These are phyloP conservation scores for Pinus albicaulis DNA, from an alignment of 75 land plant genomes.

Conservation along the genomic window DNA sequence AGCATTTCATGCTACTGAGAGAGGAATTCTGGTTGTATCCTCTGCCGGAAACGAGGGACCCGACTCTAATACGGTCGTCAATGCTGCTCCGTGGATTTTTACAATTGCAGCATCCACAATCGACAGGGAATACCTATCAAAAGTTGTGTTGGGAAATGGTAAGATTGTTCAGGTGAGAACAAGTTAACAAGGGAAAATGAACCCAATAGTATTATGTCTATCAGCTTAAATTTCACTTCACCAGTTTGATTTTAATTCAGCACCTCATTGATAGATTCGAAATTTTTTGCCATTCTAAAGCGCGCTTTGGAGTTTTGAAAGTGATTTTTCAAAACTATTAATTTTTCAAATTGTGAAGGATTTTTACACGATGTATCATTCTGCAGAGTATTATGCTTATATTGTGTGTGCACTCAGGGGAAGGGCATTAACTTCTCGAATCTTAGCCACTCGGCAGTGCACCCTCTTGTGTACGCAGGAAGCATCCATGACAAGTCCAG, in stretches of 20 bases:
- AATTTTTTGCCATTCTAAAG: too few species aligned
- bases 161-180: constrained; percentile 30
- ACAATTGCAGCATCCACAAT: constrained; percentile 73
- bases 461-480: constrained; percentile 34
- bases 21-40: constrained; percentile 50
- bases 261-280: too few species aligned
- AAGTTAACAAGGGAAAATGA: too few species aligned
- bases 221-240: too few species aligned
- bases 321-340: too few species aligned
- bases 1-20: constrained; percentile 61
- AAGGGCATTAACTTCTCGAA: constrained; percentile 31
- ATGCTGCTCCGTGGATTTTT: constrained; percentile 71
- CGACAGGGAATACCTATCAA: constrained; percentile 59
- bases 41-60: constrained; percentile 83
- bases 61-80: constrained; percentile 46
- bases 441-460: constrained; percentile 19
- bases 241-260: too few species aligned
- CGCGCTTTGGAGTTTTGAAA: too few species aligned
- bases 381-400: too few species aligned
- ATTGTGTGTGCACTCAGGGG: neutral
- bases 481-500: constrained; percentile 15
- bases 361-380: neutral
- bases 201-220: too few species aligned
- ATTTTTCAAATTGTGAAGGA: neutral
- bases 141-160: constrained; percentile 60